Percentiles rank a stretch among this genome's conserved stretches.
phyloP scores from a whole-genome alignment of 257 asterid genomes.

The Eucommia ulmoides region DNA sequence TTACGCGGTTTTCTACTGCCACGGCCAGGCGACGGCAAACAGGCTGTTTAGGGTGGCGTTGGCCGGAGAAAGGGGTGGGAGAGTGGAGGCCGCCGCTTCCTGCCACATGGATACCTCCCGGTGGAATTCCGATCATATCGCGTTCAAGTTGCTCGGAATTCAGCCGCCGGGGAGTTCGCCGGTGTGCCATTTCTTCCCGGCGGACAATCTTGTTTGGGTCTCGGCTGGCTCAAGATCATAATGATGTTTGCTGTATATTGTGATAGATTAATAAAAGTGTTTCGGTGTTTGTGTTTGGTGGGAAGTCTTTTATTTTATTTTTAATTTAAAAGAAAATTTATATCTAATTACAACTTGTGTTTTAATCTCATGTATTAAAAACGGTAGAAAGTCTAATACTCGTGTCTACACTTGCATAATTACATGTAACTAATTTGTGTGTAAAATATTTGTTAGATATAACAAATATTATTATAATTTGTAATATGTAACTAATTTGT shows the following conservation, averaged over 20 bases:
- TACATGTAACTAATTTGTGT: too few relatives aligned
- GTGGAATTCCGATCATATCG: constrained; percentile 52
- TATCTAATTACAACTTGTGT: not conserved
- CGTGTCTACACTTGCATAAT: too few relatives aligned
- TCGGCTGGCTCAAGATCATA: too few relatives aligned
- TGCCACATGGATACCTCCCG: constrained; percentile 72
- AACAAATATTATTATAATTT: too few relatives aligned
- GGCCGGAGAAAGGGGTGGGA: constrained; percentile 50
- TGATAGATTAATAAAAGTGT: too few relatives aligned
- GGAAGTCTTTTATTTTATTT: not conserved
- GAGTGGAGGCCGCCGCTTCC: constrained; percentile 55
- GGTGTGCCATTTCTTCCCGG: not conserved
- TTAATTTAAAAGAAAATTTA: not conserved
- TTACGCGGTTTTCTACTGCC: constrained; percentile 72
- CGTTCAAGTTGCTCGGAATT: not conserved
- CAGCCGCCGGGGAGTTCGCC: not conserved
- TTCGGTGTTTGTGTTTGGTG: not conserved
- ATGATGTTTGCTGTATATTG: too few relatives aligned
- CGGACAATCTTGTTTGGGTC: not conserved
- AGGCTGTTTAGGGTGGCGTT: constrained; percentile 41
- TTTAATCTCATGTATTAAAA: not conserved
- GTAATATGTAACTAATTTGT: too few relatives aligned
- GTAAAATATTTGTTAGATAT: too few relatives aligned
- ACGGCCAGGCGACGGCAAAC: constrained; percentile 41
- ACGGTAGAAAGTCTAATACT: not conserved